Evolutionary conservation across 2,329 filamentous ascomycete species (phyloP), one percentile per base, ranked within the genome.

Genomic region (Trichoderma oligosporum): DNA sequence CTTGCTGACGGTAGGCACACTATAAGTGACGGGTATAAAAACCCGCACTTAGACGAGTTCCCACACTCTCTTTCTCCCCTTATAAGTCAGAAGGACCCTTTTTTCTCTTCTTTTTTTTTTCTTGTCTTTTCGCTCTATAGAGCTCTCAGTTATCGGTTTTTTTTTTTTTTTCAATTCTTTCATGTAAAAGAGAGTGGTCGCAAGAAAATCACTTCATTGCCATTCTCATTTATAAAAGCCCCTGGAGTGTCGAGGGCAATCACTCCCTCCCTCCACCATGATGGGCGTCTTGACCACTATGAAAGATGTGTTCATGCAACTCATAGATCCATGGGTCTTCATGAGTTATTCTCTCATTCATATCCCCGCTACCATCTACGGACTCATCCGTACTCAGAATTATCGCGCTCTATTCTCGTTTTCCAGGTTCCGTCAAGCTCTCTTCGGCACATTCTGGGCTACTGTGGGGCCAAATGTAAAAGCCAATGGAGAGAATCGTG

Each of bases 361-460:
- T 68, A 71, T 87, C 14, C 81, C 82, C 0, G 57, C 63, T 22
- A 83, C 84, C 1, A 66, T 86, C 47, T 31, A 71, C 33, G 60
- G 67, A 11, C 72, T 84, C 31, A 12, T 80, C 44, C 62, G 63
- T 27, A 61, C 65, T 7, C 61, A 66, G 44, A 64, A 76, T 45
- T 68, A 70, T 56, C 31, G 59, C 55, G 67, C 73, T 4, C 70
- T 82, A 16, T 48, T 79, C 42, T 77, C 74, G 16, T 73, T 70
- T 1, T 66, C 70, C 2, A 66, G 65, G 20, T 72, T 84, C 54
- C 73, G 70, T 38, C 69, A 74, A 2, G 74, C 71, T 61, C 86
- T 84, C 80, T 88, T 88, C 70, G 77, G 76, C 52, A 70, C 71
- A 38, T 86, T 88, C 71, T 88, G 85, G 85, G 69, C 70, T 31